Percentiles rank a stretch among this genome's conserved stretches.
Evolutionary conservation across 139 green algal species (phyloP).

Genomic region (Edaphochlamys debaryana): DNA sequence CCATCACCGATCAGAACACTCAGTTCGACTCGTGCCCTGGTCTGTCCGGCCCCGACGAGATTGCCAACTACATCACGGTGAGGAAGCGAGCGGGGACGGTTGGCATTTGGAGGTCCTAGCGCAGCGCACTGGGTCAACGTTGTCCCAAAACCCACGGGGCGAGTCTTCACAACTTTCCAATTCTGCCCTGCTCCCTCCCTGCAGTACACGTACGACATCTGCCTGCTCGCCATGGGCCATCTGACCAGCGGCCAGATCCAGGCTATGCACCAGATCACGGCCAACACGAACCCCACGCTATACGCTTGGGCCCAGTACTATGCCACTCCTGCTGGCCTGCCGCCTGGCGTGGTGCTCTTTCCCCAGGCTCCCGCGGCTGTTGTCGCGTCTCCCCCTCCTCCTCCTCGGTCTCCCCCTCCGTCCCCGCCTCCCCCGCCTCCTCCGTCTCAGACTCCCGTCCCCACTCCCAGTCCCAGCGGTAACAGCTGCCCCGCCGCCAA

Average conservation of each 20-base stretch:
- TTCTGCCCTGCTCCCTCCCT: not conserved
- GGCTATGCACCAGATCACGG: constrained; percentile 12
- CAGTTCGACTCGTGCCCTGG: constrained; percentile 16
- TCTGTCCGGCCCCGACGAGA: not conserved
- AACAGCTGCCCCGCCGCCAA: not conserved
- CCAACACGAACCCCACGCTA: constrained; percentile 1
- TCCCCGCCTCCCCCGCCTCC: not conserved
- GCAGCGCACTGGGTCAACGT: too few species aligned
- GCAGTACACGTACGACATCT: not conserved
- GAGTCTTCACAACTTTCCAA: too few species aligned
- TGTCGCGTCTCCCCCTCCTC: not conserved
- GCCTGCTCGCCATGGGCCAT: constrained; percentile 9
- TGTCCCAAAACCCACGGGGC: too few species aligned
- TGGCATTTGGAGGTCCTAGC: too few species aligned
- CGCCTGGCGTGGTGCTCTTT: not conserved
- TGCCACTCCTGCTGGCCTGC: not conserved
- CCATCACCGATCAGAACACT: not conserved
- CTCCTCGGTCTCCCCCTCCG: not conserved
- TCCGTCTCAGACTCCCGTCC: not conserved
- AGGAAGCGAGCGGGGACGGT: too few species aligned
- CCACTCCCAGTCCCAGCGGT: not conserved
- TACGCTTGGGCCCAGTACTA: constrained; percentile 16
- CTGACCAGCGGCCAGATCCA: constrained; percentile 4
- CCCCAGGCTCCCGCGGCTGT: not conserved
- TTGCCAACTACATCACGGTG: constrained; percentile 21